Base-by-base conservation (phyloP, 2,329 filamentous ascomycete species). In the Raffaelea albimanens region DNA sequence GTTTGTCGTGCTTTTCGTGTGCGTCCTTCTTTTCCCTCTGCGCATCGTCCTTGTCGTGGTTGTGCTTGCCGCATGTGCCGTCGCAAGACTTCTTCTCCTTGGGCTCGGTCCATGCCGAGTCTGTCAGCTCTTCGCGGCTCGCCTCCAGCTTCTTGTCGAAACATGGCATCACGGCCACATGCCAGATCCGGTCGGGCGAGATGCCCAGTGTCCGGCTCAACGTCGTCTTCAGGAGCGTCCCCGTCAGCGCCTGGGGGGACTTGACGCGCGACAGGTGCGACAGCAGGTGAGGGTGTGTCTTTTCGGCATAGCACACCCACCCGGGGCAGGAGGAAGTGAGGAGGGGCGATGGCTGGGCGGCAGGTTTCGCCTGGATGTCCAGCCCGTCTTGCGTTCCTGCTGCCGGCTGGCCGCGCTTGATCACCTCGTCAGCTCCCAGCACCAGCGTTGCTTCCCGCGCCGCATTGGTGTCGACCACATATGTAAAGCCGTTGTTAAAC, bases 71-170 rank as follows among this genome's bases (percentile, higher is more conserved):
- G 43, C 60, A 61, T 14, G 66, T 71, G 45, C 67, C 68, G 38
- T 65, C 70, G 46, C 5, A 13, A 46, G 4, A 11, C 13, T 18
- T 7, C 65, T 69, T 88, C 88, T 95, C 70, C 25, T 29, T 29
- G 7, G 25, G 25, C 7, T 7, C 25, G 7, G 25, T 29, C 90
- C 90, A 96, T 16, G 80, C 78, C 7, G 76, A 68, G 60, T 91
- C 85, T 1, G 90, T 97, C 36, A 98, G 76, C 65, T 98, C 93
- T 63, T 89, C 84, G 46, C 93, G 82, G 57, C 89, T 95, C 7
- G 93, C 93, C 67, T 98, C 93, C 23, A 98, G 76, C 65, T 98
- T 98, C 72, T 98, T 98, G 65, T 98, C 93, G 63, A 98, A 97
- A 64, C 93, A 98, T 19, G 93, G 93, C 93, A 98, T 98, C 41